Percentiles rank a stretch among this genome's conserved stretches.
These are phyloP conservation scores for Fistulinella staudtii DNA, from an alignment of 1,284 basidiomycete genomes.

Conservation along the genomic window DNA sequence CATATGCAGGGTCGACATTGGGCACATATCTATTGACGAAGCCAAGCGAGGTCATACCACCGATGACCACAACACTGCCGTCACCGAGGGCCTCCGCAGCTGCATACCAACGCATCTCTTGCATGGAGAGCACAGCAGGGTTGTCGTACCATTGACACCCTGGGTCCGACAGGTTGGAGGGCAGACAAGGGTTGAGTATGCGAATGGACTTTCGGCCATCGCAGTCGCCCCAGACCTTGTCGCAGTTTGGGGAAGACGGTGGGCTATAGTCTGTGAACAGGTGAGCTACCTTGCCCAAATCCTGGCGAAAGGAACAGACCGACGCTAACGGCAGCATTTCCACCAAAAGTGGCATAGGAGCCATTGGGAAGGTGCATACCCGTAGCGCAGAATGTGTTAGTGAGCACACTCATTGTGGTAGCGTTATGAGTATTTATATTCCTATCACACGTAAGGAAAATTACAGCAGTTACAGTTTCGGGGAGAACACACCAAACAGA, in stretches of 20 bases:
- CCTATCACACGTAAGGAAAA: slow-evolving; percentile 14
- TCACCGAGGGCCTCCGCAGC: slow-evolving; percentile 73
- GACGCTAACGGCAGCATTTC: slow-evolving; percentile 75
- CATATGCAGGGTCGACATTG: slow-evolving; percentile 58
- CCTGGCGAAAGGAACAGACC: slow-evolving; percentile 39
- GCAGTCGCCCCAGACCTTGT: slow-evolving; percentile 60
- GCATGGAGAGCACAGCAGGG: slow-evolving; percentile 63
- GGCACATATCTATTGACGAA: slow-evolving; percentile 85
- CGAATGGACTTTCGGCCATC: slow-evolving; percentile 68
- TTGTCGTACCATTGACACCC: slow-evolving; percentile 81
- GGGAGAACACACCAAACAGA: slow-evolving; percentile 36
- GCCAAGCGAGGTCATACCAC: slow-evolving; percentile 80
- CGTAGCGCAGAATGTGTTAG: slow-evolving; percentile 82
- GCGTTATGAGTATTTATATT: slow-evolving; percentile 41
- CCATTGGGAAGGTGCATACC: slow-evolving; percentile 68
- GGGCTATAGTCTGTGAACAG: background rate
- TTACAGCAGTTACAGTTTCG: no score
- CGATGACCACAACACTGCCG: slow-evolving; percentile 70
- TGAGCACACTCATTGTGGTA: slow-evolving; percentile 64
- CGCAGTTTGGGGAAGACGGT: slow-evolving; percentile 35
- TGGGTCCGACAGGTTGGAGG: slow-evolving; percentile 45
- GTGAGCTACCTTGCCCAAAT: background rate
- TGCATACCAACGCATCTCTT: slow-evolving; percentile 83
- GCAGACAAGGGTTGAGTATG: slow-evolving; percentile 71
- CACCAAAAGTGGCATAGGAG: slow-evolving; percentile 62